Base-by-base conservation (phyloP, 371 early-diverging fungal species). In the Apophysomyces variabilis region DNA sequence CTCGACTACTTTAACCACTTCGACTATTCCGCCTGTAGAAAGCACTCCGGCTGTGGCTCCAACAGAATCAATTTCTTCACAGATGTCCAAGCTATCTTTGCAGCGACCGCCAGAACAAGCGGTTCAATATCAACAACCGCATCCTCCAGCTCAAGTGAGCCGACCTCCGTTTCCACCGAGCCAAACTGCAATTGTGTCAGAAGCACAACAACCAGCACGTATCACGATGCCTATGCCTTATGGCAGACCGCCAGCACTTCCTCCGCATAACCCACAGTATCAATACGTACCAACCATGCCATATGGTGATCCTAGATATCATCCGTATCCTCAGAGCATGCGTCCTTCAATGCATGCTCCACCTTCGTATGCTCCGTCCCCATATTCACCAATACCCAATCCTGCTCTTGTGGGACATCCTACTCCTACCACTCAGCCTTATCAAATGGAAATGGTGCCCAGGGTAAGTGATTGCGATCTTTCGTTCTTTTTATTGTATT, bases 61-160 rank as follows among this genome's bases (percentile, higher is more conserved):
- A 72, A 58, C 41, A 71, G 59, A 68, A 38, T 63, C 68, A 1
- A 38, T 68, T 43, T 68, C 68, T 16, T 38, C 68, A 12, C 64
- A 68, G 21, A 41, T 68, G 54, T 63, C 64, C 14, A 58, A 58
- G 21, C 16, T 68, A 60, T 63, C 68, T 14, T 44, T 68, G 68
- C 64, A 63, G 39, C 26, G 54, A 18, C 45, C 57, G 14, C 50
- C 16, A 14, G 60, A 66, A 38, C 66, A 65, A 18, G 9, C 54
- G 4, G 6, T 8, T 5, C 6, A 18, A 18, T 21, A 50, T n/a
- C 54, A 50, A 11, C 54, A 50, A 18, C 47, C 47, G 1, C 65
- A 60, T 57, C 54, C 38, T 62, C 54, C 65, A 45, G 47, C 62
- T 58, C 50, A 67, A 44, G 44, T 63, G 41, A 64, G 38, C 54